A percentile compares a stretch with the other conserved stretches of the same genome.
Conservation (phyloP, 139 green algal species). For the Edaphochlamys debaryana region DNA sequence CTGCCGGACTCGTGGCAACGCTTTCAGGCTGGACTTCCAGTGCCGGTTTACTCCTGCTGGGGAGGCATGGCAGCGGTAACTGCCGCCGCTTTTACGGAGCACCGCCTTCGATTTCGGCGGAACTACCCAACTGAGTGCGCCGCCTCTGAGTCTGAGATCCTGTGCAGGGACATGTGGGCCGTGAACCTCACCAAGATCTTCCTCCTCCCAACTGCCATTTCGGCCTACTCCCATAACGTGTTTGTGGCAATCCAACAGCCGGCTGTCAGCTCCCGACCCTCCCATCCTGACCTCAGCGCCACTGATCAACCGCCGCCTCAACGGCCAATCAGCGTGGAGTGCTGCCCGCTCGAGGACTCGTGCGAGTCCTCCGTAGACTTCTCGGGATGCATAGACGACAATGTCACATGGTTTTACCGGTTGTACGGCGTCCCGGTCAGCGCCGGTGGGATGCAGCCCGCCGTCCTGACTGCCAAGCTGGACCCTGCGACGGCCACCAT, state of each 20-base stretch:
- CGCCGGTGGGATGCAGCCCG: background rate
- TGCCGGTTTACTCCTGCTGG: constrained; percentile 61
- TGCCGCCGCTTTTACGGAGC: constrained; percentile 37
- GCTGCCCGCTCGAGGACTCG: background rate
- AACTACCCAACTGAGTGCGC: constrained; percentile 42
- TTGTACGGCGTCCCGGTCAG: background rate
- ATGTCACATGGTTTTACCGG: background rate
- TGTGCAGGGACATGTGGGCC: constrained; percentile 55
- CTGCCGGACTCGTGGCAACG: too few species aligned
- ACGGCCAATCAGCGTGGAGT: background rate
- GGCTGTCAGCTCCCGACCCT: background rate
- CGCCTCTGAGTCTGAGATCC: constrained; percentile 54
- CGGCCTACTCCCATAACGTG: constrained; percentile 26
- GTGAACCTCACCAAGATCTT: constrained; percentile 45
- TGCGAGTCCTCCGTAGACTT: background rate
- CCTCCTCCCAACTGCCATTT: constrained; percentile 49
- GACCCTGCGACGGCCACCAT: background rate
- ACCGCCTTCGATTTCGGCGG: constrained; percentile 27
- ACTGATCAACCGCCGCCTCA: too few species aligned
- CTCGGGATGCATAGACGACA: background rate
- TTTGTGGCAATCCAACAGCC: background rate
- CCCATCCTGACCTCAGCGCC: background rate
- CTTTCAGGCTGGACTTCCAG: constrained; percentile 50
- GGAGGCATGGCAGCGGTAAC: constrained; percentile 57
- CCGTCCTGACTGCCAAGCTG: background rate